phyloP scores from a whole-genome alignment of 371 early-diverging fungal species.

The Encephalitozoon hellem region DNA sequence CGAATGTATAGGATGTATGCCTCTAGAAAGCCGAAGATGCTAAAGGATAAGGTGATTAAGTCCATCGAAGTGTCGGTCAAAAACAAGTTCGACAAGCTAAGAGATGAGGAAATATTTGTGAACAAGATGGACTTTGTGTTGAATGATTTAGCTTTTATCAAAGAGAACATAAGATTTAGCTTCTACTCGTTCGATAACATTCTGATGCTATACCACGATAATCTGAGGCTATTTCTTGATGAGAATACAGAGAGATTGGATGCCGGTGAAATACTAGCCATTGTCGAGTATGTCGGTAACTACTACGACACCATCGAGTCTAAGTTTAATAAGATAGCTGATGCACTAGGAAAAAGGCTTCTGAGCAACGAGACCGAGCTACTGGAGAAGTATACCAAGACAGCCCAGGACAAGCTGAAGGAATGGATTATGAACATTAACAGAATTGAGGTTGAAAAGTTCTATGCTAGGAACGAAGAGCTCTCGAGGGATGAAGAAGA shows the following conservation, averaged over 20 bases:
- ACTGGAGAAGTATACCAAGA: slow-evolving; percentile 53
- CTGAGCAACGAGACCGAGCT: slow-evolving; percentile 50
- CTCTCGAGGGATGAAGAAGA: slow-evolving; percentile 57
- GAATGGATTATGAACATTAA: slow-evolving; percentile 60
- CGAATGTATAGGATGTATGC: slow-evolving; percentile 43
- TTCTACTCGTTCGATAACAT: slow-evolving; percentile 49
- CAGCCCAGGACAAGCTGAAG: slow-evolving; percentile 51
- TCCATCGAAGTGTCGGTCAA: slow-evolving; percentile 26
- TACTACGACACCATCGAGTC: slow-evolving; percentile 44
- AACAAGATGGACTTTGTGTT: slow-evolving; percentile 34
- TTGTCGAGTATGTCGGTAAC: slow-evolving; percentile 45
- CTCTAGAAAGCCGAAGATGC: slow-evolving; percentile 27
- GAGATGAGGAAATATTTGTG: slow-evolving; percentile 24
- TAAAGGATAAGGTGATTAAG: slow-evolving; percentile 24
- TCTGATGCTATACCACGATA: slow-evolving; percentile 37
- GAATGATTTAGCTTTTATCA: slow-evolving; percentile 17
- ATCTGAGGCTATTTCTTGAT: slow-evolving; percentile 39
- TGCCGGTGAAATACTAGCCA: slow-evolving; percentile 47
- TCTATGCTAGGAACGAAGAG: slow-evolving; percentile 50
- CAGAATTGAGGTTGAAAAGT: slow-evolving; percentile 52
- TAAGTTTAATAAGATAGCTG: slow-evolving; percentile 38
- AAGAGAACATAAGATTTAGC: slow-evolving; percentile 18
- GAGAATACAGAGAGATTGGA: slow-evolving; percentile 29
- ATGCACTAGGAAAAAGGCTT: slow-evolving; percentile 30
- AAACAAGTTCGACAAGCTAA: slow-evolving; percentile 32